These are phyloP conservation scores for Russula earlei DNA, from an alignment of 768 basidiomycete species.

Conservation along the genomic window DNA sequence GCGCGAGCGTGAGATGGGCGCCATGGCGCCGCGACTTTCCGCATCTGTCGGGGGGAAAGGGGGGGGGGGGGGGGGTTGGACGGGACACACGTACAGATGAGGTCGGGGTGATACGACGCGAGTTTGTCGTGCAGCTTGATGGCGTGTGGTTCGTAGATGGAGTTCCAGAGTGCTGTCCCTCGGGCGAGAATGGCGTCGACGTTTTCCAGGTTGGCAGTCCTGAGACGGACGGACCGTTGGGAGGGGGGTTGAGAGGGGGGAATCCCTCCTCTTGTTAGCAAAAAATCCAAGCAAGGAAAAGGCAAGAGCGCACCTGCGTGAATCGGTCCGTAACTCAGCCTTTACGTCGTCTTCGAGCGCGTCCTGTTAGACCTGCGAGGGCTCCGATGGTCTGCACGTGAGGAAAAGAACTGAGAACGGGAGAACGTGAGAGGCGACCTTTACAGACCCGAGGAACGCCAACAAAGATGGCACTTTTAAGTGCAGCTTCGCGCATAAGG, in stretches of 20 bases:
- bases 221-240: no score
- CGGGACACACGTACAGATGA: slow-evolving; percentile 62
- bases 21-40: slow-evolving; percentile 5
- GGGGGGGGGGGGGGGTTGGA: slow-evolving; percentile 16
- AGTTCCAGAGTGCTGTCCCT: slow-evolving; percentile 69
- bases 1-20: neutral
- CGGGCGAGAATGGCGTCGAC: slow-evolving; percentile 60
- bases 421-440: neutral
- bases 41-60: slow-evolving; percentile 4
- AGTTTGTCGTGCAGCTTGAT: slow-evolving; percentile 85
- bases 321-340: slow-evolving; percentile 51
- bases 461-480: slow-evolving; percentile 86
- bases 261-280: neutral
- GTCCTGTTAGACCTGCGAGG: slow-evolving; percentile 63
- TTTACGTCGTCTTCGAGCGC: slow-evolving; percentile 79
- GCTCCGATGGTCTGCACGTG: slow-evolving; percentile 58
- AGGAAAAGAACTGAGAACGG: neutral
- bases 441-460: slow-evolving; percentile 65
- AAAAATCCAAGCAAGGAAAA: slow-evolving; percentile 11
- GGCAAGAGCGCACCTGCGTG: slow-evolving; percentile 31
- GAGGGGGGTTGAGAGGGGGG: neutral
- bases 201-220: slow-evolving; percentile 35
- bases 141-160: slow-evolving; percentile 83
- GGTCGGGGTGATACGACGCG: slow-evolving; percentile 84
- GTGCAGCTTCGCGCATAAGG: slow-evolving; percentile 78